Conservation (phyloP, 1,284 basidiomycete genomes). For the Leccinum pachyderme region DNA sequence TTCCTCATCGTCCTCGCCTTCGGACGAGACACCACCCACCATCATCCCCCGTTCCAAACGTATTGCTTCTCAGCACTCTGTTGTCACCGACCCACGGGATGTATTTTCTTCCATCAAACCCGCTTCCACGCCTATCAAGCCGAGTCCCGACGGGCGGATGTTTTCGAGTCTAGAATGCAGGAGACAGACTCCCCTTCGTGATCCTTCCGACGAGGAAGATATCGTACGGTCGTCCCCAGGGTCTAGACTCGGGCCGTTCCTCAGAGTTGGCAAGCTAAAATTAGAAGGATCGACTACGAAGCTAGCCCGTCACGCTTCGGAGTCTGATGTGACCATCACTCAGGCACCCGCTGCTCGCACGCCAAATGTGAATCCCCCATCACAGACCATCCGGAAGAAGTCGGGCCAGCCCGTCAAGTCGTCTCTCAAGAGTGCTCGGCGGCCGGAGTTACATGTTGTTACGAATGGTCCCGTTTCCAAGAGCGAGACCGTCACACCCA, state of each 20-base stretch:
- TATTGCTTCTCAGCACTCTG: constrained; percentile 31
- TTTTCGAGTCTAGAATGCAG: constrained; percentile 27
- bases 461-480: constrained; percentile 46
- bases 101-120: constrained; percentile 41
- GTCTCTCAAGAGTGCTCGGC: constrained; percentile 76
- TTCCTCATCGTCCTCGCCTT: constrained; percentile 35
- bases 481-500: constrained; percentile 61
- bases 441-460: constrained; percentile 48
- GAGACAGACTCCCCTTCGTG: constrained; percentile 19
- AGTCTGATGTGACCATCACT: constrained; percentile 30
- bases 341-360: constrained; percentile 17
- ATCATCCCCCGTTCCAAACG: constrained; percentile 37
- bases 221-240: constrained; percentile 8
- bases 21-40: constrained; percentile 31
- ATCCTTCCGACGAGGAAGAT: constrained; percentile 32
- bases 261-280: constrained; percentile 26
- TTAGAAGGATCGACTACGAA: constrained; percentile 30
- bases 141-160: constrained; percentile 22
- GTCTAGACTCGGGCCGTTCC: constrained; percentile 9
- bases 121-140: constrained; percentile 36
- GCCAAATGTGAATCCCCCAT: constrained; percentile 12
- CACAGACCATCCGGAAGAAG: constrained; percentile 66
- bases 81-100: constrained; percentile 11
- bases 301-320: constrained; percentile 36
- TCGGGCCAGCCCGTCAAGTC: constrained; percentile 91